phyloP scores from a whole-genome alignment of 1,139 yeast species.

The Chernovozyma sophiae-reginae region DNA sequence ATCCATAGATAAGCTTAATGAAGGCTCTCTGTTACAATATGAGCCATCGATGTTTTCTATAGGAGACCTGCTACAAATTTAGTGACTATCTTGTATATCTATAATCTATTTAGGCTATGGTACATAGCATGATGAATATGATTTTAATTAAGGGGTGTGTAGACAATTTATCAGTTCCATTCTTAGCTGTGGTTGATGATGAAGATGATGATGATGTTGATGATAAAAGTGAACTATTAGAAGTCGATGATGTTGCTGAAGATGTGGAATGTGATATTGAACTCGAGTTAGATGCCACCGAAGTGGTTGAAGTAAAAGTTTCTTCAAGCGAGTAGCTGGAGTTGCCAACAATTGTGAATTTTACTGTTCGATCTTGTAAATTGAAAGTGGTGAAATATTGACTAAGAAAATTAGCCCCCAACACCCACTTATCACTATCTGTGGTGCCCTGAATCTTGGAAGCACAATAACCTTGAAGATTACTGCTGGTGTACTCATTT shows the following conservation, averaged over 20 bases:
- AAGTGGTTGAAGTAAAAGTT: background rate
- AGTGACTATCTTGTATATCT: too few relatives aligned
- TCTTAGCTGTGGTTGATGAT: background rate
- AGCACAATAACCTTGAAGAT: constrained; percentile 52
- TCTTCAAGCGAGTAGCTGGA: background rate
- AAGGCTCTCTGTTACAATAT: too few relatives aligned
- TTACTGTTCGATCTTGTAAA: constrained; percentile 44
- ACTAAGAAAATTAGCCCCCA: constrained; percentile 60
- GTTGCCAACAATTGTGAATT: constrained; percentile 38
- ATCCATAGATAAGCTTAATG: background rate
- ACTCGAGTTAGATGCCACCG: background rate
- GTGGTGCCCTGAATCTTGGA: constrained; percentile 59
- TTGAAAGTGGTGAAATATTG: constrained; percentile 60
- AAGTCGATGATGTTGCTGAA: background rate
- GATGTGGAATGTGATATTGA: background rate
- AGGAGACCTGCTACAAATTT: too few relatives aligned
- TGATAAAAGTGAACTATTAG: background rate
- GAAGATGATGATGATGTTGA: background rate
- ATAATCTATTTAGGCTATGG: background rate
- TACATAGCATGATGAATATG: background rate
- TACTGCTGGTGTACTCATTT: constrained; percentile 32
- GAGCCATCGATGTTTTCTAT: too few relatives aligned
- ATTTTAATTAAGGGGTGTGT: background rate
- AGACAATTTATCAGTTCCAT: background rate
- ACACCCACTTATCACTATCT: constrained; percentile 35